Evolutionary conservation across 495 filamentous ascomycete species (phyloP).

Genomic region (Oidiodendron maius): DNA sequence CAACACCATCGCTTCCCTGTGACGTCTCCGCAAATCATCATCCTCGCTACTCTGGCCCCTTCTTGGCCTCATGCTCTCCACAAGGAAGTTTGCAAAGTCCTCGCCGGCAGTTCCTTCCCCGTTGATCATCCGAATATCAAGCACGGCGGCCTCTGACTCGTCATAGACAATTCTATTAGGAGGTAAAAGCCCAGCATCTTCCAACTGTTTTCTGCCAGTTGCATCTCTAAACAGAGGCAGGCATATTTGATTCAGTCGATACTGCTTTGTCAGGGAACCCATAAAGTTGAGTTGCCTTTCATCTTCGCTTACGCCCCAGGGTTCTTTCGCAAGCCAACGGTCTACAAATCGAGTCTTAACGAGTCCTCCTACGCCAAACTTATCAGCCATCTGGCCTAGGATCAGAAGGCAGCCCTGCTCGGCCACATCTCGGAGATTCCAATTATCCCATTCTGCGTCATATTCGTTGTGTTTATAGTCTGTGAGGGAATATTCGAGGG

Average conservation of each 20-base stretch:
- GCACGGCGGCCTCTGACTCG: neutral
- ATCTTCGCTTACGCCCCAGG: constrained; percentile 41
- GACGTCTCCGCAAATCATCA: constrained; percentile 44
- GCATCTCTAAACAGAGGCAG: constrained; percentile 28
- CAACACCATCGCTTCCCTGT: constrained; percentile 60
- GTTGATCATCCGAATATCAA: constrained; percentile 12
- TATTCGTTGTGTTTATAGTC: constrained; percentile 43
- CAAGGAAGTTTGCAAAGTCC: constrained; percentile 19
- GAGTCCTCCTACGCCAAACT: constrained; percentile 33
- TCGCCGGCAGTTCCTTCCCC: constrained; percentile 17
- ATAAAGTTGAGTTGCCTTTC: constrained; percentile 39
- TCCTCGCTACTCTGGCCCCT: constrained; percentile 43
- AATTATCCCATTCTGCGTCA: constrained; percentile 44
- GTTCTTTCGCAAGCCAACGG: constrained; percentile 50
- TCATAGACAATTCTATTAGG: constrained; percentile 2
- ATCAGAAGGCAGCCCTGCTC: constrained; percentile 46
- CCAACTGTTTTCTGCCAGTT: constrained; percentile 34
- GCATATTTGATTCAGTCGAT: constrained; percentile 40
- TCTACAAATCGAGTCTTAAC: constrained; percentile 46
- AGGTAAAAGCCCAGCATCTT: constrained; percentile 31
- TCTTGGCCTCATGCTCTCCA: constrained; percentile 29
- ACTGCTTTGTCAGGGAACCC: constrained; percentile 33
- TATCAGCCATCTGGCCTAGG: constrained; percentile 35
- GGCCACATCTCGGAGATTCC: constrained; percentile 41
- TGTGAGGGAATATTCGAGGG: constrained; percentile 38